Evolutionary conservation across 2,329 filamentous ascomycete genomes (phyloP), one percentile per base, ranked within the genome.

Genomic region (Diaporthe destruens): DNA sequence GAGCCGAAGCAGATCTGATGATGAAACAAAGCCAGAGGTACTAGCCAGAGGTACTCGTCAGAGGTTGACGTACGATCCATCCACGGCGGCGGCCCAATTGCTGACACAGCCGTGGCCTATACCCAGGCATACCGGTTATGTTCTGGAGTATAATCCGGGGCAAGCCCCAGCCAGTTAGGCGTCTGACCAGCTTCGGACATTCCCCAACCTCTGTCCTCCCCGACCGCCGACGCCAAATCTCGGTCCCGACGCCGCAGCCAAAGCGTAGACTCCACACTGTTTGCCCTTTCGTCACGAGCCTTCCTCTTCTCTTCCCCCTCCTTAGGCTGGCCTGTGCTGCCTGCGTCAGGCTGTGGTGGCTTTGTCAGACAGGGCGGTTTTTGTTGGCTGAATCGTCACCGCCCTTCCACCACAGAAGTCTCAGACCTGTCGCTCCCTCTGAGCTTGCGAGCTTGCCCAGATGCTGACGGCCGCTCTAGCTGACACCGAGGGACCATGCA

Each of bases 141-240:
- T 29, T 34, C 9, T 32, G 23, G 5, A n/a, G n/a, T 29, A 67
- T 42, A 23, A 2, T 49, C 23, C 3, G 47, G n/a, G 51, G 23
- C 36, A 23, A 18, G 56, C 36, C 36, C 23, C 8, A 5, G 36
- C 36, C 8, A 8, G 36, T 18, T 29, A 23, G n/a, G 25, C 6
- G n/a, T 42, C 34, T 59, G 56, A 65, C 9, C 29, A 55, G 61
- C 70, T 23, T 74, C 77, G 77, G 77, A 78, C 76, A 74, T 78
- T 76, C 77, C 77, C 77, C 77, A 78, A 74, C 49, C 34, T 56
- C 54, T 66, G 59, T 72, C 72, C 72, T 68, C 69, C 69, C 71
- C 71, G 56, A 73, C 51, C 54, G 57, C 59, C 65, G 47, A 55
- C 66, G 36, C 42, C 29, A 49, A n/a, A 42, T 42, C 69, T 68